Percentiles rank a stretch among this genome's conserved stretches.
These are phyloP conservation scores for Ophiocordyceps camponoti-floridani DNA, from an alignment of 2,329 filamentous ascomycete genomes.

Conservation along the genomic window DNA sequence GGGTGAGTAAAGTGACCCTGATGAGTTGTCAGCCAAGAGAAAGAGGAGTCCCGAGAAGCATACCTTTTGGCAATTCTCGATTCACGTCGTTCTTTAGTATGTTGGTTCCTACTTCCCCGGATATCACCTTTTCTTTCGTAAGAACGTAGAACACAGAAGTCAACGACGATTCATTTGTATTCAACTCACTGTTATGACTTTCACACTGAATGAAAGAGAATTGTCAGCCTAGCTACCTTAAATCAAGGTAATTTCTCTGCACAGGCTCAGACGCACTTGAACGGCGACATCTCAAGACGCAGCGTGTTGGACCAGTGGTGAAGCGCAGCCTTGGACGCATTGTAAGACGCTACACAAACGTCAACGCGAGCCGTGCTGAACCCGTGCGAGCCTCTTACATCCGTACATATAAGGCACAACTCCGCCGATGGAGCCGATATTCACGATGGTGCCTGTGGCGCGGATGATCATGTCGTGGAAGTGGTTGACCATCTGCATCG, in stretches of 20 bases:
- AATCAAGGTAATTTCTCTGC: background rate
- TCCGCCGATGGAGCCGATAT: conserved; percentile 7
- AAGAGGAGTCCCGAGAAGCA: background rate
- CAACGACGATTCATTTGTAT: background rate
- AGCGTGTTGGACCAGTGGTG: conserved; percentile 5
- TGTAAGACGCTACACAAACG: conserved; percentile 3
- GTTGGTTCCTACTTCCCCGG: background rate
- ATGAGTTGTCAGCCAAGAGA: background rate
- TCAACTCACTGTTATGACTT: background rate
- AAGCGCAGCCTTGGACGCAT: conserved; percentile 7
- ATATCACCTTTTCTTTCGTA: background rate
- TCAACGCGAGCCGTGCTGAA: background rate
- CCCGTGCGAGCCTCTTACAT: background rate
- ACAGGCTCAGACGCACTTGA: conserved; percentile 2
- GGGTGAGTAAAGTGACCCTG: background rate
- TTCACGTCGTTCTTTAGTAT: background rate
- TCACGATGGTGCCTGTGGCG: conserved; percentile 6
- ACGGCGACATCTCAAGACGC: conserved; percentile 7
- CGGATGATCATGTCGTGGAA: conserved; percentile 6
- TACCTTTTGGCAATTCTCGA: background rate
- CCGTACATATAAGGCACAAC: conserved; percentile 6
- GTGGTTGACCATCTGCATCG: conserved; percentile 7
- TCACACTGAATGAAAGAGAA: background rate
- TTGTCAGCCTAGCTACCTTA: background rate
- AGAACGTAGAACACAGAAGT: background rate